Base-by-base conservation (phyloP, 306 rosid genomes). In the Pachyrhizus erosus region DNA sequence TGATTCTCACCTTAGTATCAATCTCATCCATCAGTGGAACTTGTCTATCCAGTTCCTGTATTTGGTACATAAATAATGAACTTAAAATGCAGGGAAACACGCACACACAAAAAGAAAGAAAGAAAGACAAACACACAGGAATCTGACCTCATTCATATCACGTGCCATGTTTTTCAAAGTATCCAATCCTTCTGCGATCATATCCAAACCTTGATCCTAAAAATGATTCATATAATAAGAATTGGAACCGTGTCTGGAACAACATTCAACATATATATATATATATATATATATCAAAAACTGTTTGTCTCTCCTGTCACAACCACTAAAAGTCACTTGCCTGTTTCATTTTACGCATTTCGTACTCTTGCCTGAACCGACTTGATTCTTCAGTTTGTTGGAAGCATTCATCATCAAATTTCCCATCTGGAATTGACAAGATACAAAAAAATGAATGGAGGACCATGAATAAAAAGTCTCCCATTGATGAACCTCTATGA, bases 21-120 rank as follows among this genome's bases (percentile, higher is more conserved):
- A 96, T 96, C 93, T 93, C 99, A 81, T 96, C 99, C 99, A 96
- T 90, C 86, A 96, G 80, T 27, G 99, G 99, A 80, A 96, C 98
- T 93, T 96, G 99, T 90, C 93, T 92, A 78, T 96, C 99, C 26
- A 96, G 0, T 84, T 96, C 99, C 98, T 96, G 89, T n/a, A 89
- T 65, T 83, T 5, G 65, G 61, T 76, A 79, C 69, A 83, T 68
- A 67, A 75, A 61, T 61, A 51, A 45, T 62, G 33, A 78, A 68
- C 27, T 69, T 75, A 61, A 18, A 18, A 18, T 20, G 48, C 14
- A 23, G n/a, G 15, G 26, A 65, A 64, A 57, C 9, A 14, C 1
- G 18, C 29, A 39, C 69, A 45, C 26, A 43, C 65, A 27, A 52
- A 66, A 31, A 51, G 23, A 43, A 69, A 29, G 60, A 67, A 33